A percentile compares a stretch with the other conserved stretches of the same genome.
phyloP scores from a whole-genome alignment of 768 basidiomycete species.

The Dendrothele bispora region DNA sequence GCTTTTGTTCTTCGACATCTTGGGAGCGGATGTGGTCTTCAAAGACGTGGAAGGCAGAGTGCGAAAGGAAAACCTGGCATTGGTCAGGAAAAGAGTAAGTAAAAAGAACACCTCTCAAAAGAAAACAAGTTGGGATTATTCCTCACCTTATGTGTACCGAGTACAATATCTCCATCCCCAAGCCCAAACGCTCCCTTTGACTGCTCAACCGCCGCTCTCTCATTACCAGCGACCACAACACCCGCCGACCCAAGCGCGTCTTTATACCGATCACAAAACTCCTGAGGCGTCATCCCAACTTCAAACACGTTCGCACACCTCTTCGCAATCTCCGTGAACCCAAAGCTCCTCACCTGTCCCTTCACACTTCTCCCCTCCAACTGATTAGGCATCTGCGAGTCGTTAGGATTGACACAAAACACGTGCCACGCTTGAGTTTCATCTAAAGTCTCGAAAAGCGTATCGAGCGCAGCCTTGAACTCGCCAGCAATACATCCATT shows the following conservation, averaged over 20 bases:
- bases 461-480: conserved; percentile 82
- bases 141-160: conserved; percentile 90
- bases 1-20: conserved; percentile 86
- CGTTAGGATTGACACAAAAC: conserved; percentile 93
- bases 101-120: background rate
- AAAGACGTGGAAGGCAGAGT: conserved; percentile 79
- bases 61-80: conserved; percentile 92
- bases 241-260: conserved; percentile 60
- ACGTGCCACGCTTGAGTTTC: conserved; percentile 92
- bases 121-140: conserved; percentile 24
- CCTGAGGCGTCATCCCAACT: conserved; percentile 80
- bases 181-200: conserved; percentile 56
- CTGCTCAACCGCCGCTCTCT: conserved; percentile 61
- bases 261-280: conserved; percentile 84
- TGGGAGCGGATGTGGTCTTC: conserved; percentile 84
- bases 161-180: conserved; percentile 69
- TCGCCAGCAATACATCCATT: conserved; percentile 77
- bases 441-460: conserved; percentile 82
- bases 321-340: conserved; percentile 75
- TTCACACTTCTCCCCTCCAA: conserved; percentile 90
- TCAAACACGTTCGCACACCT: conserved; percentile 70
- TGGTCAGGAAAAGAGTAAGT: conserved; percentile 7
- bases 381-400: conserved; percentile 92
- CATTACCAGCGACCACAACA: conserved; percentile 58
- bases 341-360: conserved; percentile 83